A percentile compares a stretch with the other conserved stretches of the same genome.
Conservation (phyloP, 768 basidiomycete species). For the Leccinum fibrillosum region DNA sequence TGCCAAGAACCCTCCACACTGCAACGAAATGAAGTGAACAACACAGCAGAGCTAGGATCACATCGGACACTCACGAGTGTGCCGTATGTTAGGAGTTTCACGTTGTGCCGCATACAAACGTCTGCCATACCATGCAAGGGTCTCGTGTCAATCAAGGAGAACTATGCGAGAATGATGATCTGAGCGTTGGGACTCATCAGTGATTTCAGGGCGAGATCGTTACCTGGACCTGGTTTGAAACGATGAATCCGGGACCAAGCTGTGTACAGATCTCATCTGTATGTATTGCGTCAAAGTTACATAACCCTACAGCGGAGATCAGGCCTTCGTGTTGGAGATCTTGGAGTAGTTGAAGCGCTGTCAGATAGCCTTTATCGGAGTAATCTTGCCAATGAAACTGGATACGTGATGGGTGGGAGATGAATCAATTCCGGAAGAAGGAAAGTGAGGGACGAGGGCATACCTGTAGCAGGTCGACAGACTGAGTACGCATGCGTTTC, state of each 20-base stretch:
- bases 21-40: slow-evolving; percentile 8
- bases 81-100: slow-evolving; percentile 81
- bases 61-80: slow-evolving; percentile 54
- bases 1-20: slow-evolving; percentile 84
- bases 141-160: slow-evolving; percentile 77
- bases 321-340: slow-evolving; percentile 58
- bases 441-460: slow-evolving; percentile 5
- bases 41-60: neutral
- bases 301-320: slow-evolving; percentile 68
- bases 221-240: slow-evolving; percentile 85
- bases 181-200: slow-evolving; percentile 10
- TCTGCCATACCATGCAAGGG: slow-evolving; percentile 75
- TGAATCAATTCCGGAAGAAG: neutral
- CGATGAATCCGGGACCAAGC: slow-evolving; percentile 65
- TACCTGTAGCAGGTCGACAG: slow-evolving; percentile 75
- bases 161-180: slow-evolving; percentile 40
- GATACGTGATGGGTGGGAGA: neutral
- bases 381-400: slow-evolving; percentile 85
- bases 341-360: slow-evolving; percentile 48
- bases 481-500: slow-evolving; percentile 56
- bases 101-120: slow-evolving; percentile 66
- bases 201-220: slow-evolving; percentile 1
- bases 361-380: slow-evolving; percentile 45
- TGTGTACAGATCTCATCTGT: slow-evolving; percentile 80
- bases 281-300: slow-evolving; percentile 74